Evolutionary conservation across 1,284 basidiomycete species (phyloP).

Genomic region (Cutaneotrichosporon dermatis): DNA sequence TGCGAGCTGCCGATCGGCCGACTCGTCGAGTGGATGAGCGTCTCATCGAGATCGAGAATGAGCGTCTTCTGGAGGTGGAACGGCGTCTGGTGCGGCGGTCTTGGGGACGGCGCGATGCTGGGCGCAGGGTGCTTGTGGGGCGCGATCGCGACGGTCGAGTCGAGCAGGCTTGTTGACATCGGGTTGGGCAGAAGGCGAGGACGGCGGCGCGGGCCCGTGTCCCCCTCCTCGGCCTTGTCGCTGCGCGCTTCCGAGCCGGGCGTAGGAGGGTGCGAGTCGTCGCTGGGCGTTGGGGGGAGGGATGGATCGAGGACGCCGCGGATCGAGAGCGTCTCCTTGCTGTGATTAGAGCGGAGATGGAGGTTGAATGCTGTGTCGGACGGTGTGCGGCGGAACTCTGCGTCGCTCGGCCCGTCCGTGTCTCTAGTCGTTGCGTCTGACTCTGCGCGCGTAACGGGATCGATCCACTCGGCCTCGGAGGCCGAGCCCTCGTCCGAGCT

Average conservation of each 20-base stretch:
- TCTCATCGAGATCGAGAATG: slow-evolving; percentile 95
- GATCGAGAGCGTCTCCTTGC: slow-evolving; percentile 16
- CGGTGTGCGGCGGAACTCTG: slow-evolving; percentile 23
- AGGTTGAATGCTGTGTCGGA: slow-evolving; percentile 28
- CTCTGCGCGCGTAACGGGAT: slow-evolving; percentile 43
- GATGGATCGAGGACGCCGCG: slow-evolving; percentile 7
- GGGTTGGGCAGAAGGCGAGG: slow-evolving; percentile 39
- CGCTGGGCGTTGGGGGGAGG: background rate
- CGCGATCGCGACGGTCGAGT: slow-evolving; percentile 45
- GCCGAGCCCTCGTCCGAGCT: slow-evolving; percentile 16
- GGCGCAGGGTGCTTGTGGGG: slow-evolving; percentile 35
- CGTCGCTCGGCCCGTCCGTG: slow-evolving; percentile 16
- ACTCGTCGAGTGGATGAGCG: slow-evolving; percentile 94
- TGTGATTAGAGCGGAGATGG: slow-evolving; percentile 31
- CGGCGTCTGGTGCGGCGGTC: slow-evolving; percentile 55
- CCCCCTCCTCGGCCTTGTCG: background rate
- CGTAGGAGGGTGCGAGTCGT: background rate
- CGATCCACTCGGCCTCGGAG: slow-evolving; percentile 34
- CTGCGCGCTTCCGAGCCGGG: slow-evolving; percentile 23
- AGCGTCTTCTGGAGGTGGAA: slow-evolving; percentile 84
- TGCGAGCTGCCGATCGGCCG: slow-evolving; percentile 56
- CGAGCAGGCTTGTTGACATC: slow-evolving; percentile 39
- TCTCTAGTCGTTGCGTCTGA: slow-evolving; percentile 1
- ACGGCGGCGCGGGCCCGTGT: slow-evolving; percentile 7
- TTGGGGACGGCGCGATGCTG: background rate